Evolutionary conservation across 768 basidiomycete genomes (phyloP).

Genomic region (Suillus ampliporus): DNA sequence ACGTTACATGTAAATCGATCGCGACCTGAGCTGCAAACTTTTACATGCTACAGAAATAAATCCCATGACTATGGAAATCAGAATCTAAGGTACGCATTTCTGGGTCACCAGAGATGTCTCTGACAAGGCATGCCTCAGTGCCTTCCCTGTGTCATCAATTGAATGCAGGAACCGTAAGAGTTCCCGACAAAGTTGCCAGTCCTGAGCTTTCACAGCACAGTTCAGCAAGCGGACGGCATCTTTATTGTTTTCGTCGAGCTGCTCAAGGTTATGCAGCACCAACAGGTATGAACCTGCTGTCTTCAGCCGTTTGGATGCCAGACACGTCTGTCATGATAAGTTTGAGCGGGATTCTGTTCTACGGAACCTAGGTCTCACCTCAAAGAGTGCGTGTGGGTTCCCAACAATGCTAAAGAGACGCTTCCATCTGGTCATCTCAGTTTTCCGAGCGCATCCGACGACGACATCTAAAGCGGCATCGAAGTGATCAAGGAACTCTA

Average conservation of each 20-base stretch:
- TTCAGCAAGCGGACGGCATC: constrained; percentile 85
- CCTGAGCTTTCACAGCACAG: constrained; percentile 74
- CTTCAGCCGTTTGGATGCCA: constrained; percentile 72
- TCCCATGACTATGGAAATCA: background rate
- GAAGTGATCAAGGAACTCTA: constrained; percentile 96
- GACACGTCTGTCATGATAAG: constrained; percentile 63
- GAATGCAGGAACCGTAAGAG: constrained; percentile 91
- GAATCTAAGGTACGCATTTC: constrained; percentile 2
- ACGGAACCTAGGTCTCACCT: constrained; percentile 55
- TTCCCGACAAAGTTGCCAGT: constrained; percentile 92
- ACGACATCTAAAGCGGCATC: constrained; percentile 91
- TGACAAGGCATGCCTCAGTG: constrained; percentile 64
- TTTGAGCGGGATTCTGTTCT: background rate
- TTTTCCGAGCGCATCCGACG: constrained; percentile 95
- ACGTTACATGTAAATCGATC: background rate
- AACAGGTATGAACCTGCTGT: constrained; percentile 93
- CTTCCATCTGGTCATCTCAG: constrained; percentile 90
- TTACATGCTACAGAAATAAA: background rate
- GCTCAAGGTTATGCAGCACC: constrained; percentile 92
- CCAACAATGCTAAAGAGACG: constrained; percentile 90
- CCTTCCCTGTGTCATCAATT: constrained; percentile 84
- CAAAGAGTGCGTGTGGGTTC: constrained; percentile 88
- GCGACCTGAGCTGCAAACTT: background rate
- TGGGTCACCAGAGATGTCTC: constrained; percentile 47
- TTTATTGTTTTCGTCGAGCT: constrained; percentile 74